These are phyloP conservation scores for Beauveria medogensis DNA, from an alignment of 2,329 filamentous ascomycete species.

Conservation along the genomic window DNA sequence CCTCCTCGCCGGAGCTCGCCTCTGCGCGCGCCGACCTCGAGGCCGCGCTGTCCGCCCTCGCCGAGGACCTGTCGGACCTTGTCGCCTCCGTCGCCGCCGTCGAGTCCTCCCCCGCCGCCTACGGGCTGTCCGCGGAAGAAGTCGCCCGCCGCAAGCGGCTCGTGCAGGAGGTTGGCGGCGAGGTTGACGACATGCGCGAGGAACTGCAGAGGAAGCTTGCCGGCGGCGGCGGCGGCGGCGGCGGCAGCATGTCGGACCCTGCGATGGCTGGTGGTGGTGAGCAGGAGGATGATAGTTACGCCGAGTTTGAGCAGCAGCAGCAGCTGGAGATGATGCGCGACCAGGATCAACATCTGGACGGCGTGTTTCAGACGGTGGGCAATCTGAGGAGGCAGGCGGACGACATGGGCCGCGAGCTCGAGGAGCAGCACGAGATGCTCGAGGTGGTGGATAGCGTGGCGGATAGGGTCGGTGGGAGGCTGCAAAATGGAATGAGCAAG, in stretches of 20 bases:
- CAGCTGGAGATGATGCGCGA: conserved; percentile 89
- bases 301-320: conserved; percentile 81
- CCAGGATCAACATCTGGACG: conserved; percentile 88
- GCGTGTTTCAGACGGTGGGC: conserved; percentile 86
- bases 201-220: conserved; percentile 59
- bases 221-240: conserved; percentile 32
- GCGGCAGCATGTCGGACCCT: conserved; percentile 46
- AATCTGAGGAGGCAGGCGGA: conserved; percentile 85
- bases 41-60: conserved; percentile 56
- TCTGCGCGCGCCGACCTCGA: conserved; percentile 66
- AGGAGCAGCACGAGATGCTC: conserved; percentile 87
- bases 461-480: conserved; percentile 76
- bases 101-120: conserved; percentile 79
- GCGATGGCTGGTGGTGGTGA: conserved; percentile 31
- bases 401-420: conserved; percentile 91
- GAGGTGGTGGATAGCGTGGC: conserved; percentile 77
- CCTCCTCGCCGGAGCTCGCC: conserved; percentile 75
- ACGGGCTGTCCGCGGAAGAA: conserved; percentile 76
- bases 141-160: conserved; percentile 71
- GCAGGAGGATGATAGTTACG: conserved; percentile 41
- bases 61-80: conserved; percentile 82
- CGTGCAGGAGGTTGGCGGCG: conserved; percentile 80
- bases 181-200: conserved; percentile 82
- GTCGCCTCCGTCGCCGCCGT: conserved; percentile 79
- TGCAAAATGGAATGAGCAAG: conserved; percentile 81